Evolutionary conservation across 768 basidiomycete genomes (phyloP), one percentile per base, ranked within the genome.

Genomic region (Suillus luteus): DNA sequence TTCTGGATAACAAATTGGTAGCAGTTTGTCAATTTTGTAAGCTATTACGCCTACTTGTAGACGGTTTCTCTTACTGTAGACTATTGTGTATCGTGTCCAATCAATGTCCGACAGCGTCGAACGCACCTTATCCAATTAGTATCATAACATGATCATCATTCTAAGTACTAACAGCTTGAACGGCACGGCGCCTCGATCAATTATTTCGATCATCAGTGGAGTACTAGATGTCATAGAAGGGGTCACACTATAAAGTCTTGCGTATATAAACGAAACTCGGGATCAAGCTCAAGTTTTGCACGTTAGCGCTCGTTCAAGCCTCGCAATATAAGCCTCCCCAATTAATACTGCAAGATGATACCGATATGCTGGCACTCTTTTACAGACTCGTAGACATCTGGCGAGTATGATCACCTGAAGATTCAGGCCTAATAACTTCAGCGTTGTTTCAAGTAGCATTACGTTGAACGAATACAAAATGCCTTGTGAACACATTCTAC

Each of bases 391-490:
- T 5, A 24, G n/a, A 22, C n/a, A 22, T 14, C 19, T n/a, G 19
- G 43, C 22, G 14, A 14, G 12, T 14, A 22, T 48, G 46, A 15
- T 8, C 48, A 49, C 24, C 24, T 27, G 24, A 15, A 15, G 49
- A 15, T 11, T 44, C 43, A 44, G 43, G n/a, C 8, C 24, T 1
- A 49, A 49, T 14, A 9, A 15, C 24, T 8, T 27, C 49, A 51
- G 15, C 15, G 17, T 31, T 1, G 9, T 8, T 31, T 31, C 31
- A 31, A 31, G 31, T 31, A 17, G 17, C 19, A 3, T 41, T 52
- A 59, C 31, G 31, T 31, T 31, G 31, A 31, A 31, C 31, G 31
- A 61, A 62, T 1, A 68, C 74, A 9, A 51, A 27, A 49, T 14
- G 24, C 24, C 48, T 49, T 14, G 1, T 24, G 24, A 24, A 14